Percentiles rank a stretch among this genome's conserved stretches.
phyloP scores from a whole-genome alignment of 345 rosid species.

The Ricinus communis region DNA sequence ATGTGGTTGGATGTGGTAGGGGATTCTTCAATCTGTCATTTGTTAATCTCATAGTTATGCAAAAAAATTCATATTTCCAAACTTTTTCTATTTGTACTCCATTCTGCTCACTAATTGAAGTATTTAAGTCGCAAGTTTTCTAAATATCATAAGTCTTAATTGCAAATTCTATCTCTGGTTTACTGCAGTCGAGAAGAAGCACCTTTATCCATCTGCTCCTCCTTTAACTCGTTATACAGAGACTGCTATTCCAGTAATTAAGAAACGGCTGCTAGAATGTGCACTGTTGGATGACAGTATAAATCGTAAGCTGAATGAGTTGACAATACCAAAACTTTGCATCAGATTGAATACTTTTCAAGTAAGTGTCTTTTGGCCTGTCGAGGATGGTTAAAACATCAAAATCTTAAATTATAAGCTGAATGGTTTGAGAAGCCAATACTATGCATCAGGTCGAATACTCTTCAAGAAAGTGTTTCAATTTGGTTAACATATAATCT shows the following conservation, averaged over 20 bases:
- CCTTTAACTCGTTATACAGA: constrained; percentile 76
- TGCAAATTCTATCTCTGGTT: neutral
- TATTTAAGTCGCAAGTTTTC: too few species aligned
- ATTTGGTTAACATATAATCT: neutral
- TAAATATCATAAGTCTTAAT: neutral
- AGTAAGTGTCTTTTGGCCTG: constrained; percentile 41
- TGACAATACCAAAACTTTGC: constrained; percentile 80
- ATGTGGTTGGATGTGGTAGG: neutral
- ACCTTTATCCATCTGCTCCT: constrained; percentile 77
- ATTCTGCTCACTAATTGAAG: neutral
- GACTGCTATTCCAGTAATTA: constrained; percentile 15
- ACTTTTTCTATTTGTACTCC: neutral
- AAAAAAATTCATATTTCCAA: neutral
- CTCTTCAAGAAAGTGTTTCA: neutral
- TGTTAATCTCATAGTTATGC: neutral
- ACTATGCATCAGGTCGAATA: too few species aligned
- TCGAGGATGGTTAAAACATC: neutral
- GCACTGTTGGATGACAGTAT: constrained; percentile 48
- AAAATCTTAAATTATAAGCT: neutral
- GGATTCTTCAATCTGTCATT: neutral
- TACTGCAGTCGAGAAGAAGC: constrained; percentile 72
- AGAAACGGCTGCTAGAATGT: constrained; percentile 14
- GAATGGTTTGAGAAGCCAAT: too few species aligned
- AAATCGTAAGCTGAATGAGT: constrained; percentile 49
- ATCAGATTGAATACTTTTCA: constrained; percentile 85